phyloP scores from a whole-genome alignment of 106 monocot species.

The Acorus gramineus region DNA sequence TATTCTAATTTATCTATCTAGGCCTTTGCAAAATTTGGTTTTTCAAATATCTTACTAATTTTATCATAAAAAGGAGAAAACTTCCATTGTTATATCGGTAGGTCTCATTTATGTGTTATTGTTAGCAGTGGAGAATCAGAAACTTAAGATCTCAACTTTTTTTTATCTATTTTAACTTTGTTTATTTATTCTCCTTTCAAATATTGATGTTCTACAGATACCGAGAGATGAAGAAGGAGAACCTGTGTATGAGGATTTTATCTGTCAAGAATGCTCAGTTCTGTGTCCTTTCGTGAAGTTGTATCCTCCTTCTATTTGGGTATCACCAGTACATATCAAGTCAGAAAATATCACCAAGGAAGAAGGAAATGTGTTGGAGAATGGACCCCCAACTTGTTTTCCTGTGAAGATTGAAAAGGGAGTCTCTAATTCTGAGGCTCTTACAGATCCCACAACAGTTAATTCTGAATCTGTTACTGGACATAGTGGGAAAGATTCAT shows the following conservation, averaged over 20 bases:
- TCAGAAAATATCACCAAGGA: not conserved
- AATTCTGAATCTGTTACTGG: conserved; percentile 7
- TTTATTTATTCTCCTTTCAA: not conserved
- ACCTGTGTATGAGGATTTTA: conserved; percentile 79
- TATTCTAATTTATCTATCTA: too few relatives aligned
- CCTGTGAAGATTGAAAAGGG: conserved; percentile 18
- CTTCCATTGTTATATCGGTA: too few relatives aligned
- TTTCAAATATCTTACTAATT: too few relatives aligned
- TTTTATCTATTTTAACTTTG: not conserved
- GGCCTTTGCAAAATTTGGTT: too few relatives aligned
- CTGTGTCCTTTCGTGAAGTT: conserved; percentile 60
- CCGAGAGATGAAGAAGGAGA: conserved; percentile 94
- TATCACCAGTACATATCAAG: conserved; percentile 23
- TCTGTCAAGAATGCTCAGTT: conserved; percentile 72
- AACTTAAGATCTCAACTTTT: too few relatives aligned
- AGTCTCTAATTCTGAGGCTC: conserved; percentile 1
- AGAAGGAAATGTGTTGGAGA: conserved; percentile 19
- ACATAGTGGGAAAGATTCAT: conserved; percentile 10
- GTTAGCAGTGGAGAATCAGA: too few relatives aligned
- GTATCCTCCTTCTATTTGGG: conserved; percentile 65
- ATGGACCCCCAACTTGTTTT: conserved; percentile 8
- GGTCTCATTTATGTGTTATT: too few relatives aligned
- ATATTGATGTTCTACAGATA: conserved; percentile 31
- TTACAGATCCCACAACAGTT: not conserved
- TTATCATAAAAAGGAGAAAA: too few relatives aligned